Conservation (phyloP, 2,329 filamentous ascomycete species). For the Colletotrichum brevisporum region DNA sequence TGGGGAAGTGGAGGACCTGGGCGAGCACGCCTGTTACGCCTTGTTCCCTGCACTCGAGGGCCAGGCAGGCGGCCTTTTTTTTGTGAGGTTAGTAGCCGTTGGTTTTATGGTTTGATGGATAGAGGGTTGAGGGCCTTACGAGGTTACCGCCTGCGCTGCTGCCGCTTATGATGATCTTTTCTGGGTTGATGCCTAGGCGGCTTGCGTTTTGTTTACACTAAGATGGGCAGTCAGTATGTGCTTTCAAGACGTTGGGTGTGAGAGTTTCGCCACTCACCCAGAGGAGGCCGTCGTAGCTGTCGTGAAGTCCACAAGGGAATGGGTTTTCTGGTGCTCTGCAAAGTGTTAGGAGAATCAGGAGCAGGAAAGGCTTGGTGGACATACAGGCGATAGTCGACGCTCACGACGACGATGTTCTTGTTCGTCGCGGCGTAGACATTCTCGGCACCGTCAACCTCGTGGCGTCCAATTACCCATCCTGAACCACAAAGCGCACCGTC, state of each 20-base stretch:
- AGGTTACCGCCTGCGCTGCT: constrained; percentile 54
- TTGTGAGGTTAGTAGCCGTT: not conserved
- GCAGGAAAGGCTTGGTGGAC: constrained; percentile 10
- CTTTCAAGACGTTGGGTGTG: not conserved
- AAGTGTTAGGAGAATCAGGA: too few relatives aligned
- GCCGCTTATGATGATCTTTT: constrained; percentile 54
- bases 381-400: constrained; percentile 54
- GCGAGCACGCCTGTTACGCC: constrained; percentile 50
- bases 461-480: constrained; percentile 49
- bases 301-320: constrained; percentile 52
- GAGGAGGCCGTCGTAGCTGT: constrained; percentile 54
- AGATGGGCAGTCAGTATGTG: not conserved
- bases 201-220: constrained; percentile 49
- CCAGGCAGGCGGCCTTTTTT: constrained; percentile 40
- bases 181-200: constrained; percentile 49
- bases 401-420: constrained; percentile 53
- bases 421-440: constrained; percentile 49
- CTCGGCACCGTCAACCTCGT: constrained; percentile 53
- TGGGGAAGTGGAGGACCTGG: constrained; percentile 53
- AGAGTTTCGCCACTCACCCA: constrained; percentile 47
- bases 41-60: constrained; percentile 50
- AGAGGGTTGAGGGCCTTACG: constrained; percentile 41
- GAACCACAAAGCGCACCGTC: not conserved
- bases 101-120: too few relatives aligned
- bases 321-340: constrained; percentile 54